Percentiles rank a stretch among this genome's conserved stretches.
Evolutionary conservation across 2,329 filamentous ascomycete species (phyloP).

Genomic region (Trichophyton simii): DNA sequence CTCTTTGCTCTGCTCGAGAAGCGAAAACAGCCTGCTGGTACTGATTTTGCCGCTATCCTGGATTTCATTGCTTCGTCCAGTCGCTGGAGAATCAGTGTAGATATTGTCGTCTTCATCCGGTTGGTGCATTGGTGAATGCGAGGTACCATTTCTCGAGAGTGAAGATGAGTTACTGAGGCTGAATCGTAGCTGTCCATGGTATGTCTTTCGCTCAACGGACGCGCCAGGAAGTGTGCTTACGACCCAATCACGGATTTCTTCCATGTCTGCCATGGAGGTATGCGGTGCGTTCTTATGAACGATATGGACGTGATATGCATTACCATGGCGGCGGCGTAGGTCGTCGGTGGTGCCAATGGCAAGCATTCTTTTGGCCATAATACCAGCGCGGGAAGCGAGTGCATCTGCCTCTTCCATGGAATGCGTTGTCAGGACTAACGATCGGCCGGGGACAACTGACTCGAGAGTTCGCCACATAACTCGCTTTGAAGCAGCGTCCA

Average conservation of each 20-base stretch:
- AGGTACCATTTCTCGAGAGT: background rate
- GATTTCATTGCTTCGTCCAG: background rate
- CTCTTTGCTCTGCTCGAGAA: constrained; percentile 59
- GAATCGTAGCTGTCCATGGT: constrained; percentile 81
- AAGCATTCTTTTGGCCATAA: constrained; percentile 75
- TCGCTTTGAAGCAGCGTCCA: constrained; percentile 82
- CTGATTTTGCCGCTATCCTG: background rate
- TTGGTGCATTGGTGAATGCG: constrained; percentile 9
- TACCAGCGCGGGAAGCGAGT: constrained; percentile 68
- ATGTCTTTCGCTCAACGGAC: constrained; percentile 58
- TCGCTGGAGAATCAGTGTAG: background rate
- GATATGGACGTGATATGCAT: constrained; percentile 68
- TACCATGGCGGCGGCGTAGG: constrained; percentile 62
- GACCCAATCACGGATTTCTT: constrained; percentile 55
- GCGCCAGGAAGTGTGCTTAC: constrained; percentile 48
- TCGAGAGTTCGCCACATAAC: constrained; percentile 84
- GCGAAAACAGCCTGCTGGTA: constrained; percentile 46
- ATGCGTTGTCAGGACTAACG: constrained; percentile 79
- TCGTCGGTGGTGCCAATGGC: constrained; percentile 65
- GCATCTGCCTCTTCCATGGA: constrained; percentile 93
- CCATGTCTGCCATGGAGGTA: constrained; percentile 57
- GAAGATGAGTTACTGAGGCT: constrained; percentile 43
- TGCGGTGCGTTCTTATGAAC: constrained; percentile 64
- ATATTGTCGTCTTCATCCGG: constrained; percentile 1
- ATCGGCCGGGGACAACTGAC: constrained; percentile 61